These are phyloP conservation scores for Penicillium pulvis DNA, from an alignment of 495 filamentous ascomycete genomes.

Conservation along the genomic window DNA sequence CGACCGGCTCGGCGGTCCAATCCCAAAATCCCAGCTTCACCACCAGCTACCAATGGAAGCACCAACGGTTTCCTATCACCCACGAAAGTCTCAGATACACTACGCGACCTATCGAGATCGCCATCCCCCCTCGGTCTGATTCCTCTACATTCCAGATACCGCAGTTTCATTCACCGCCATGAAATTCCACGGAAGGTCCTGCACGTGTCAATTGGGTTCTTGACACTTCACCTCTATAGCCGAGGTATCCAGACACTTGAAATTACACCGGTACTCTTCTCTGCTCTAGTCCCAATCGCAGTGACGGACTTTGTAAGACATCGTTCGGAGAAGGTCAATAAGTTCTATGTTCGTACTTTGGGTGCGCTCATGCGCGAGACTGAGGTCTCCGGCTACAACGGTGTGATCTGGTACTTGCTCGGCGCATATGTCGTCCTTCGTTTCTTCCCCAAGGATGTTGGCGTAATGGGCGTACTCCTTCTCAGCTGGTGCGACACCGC, in stretches of 20 bases:
- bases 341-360: slow-evolving; percentile 77
- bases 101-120: slow-evolving; percentile 78
- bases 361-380: slow-evolving; percentile 96
- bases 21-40: slow-evolving; percentile 46
- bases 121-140: slow-evolving; percentile 93
- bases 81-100: slow-evolving; percentile 55
- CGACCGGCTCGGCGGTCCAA: slow-evolving; percentile 42
- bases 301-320: slow-evolving; percentile 81
- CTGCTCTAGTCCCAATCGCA: slow-evolving; percentile 84
- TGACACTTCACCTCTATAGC: slow-evolving; percentile 81
- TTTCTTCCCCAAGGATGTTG: slow-evolving; percentile 94
- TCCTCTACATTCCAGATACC: slow-evolving; percentile 73
- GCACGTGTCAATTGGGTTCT: slow-evolving; percentile 93
- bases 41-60: slow-evolving; percentile 43
- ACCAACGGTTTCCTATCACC: slow-evolving; percentile 75
- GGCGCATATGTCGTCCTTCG: slow-evolving; percentile 83
- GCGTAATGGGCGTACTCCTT: slow-evolving; percentile 81
- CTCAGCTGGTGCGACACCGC: slow-evolving; percentile 98
- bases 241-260: slow-evolving; percentile 68
- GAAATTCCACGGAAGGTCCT: slow-evolving; percentile 51
- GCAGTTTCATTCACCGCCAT: slow-evolving; percentile 53
- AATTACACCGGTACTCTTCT: slow-evolving; percentile 82
- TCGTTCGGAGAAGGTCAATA: slow-evolving; percentile 77
- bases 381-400: slow-evolving; percentile 90
- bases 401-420: slow-evolving; percentile 93